Base-by-base conservation (phyloP, 225 moss, liverwort and hornwort genomes). In the Pseudisothecium myosuroides region DNA sequence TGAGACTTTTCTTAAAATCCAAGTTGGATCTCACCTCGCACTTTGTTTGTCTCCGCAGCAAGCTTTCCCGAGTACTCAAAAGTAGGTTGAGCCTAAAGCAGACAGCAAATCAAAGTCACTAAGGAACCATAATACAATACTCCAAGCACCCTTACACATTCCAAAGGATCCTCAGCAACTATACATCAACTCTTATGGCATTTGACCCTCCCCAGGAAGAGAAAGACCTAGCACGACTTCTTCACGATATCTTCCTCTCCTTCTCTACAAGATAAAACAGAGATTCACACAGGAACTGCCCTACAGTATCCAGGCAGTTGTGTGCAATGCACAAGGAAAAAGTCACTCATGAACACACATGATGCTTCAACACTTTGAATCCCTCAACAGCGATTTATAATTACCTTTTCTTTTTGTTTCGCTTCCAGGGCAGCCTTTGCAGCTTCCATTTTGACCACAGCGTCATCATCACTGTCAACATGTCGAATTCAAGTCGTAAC, bases 1-100 rank as follows among this genome's bases (percentile, higher is more conserved):
- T 61, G n/a, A 39, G 76, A 50, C 32, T 66, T 71, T 67, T n/a
- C 62, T 80, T 52, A 50, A 72, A 87, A 58, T 88, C 34, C 83
- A 88, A 84, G 60, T 45, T 47, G 58, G 17, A 74, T 82, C 92
- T 92, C 90, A 99, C 98, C 98, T 95, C 93, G 95, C 81, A 99
- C 99, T 96, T 97, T 99, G 89, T 99, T 99, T 10, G 99, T 99
- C 89, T 99, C 99, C 71, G 97, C 99, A 85, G 99, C 99, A 83
- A 99, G 96, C 92, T 95, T 96, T 92, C 99, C 99, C n/a, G 99
- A 99, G 89, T 99, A 99, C 92, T 99, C 99, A 91, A 99, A 96
- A 41, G 99, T 95, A 83, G 97, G 97, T 90, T 97, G 95, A 85
- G 95, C 97, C 98, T 99, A 92, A 82, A 86, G 60, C 91, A 85